These are phyloP conservation scores for Phialocephala sp. DNA, from an alignment of 2,329 filamentous ascomycete genomes.

Conservation along the genomic window DNA sequence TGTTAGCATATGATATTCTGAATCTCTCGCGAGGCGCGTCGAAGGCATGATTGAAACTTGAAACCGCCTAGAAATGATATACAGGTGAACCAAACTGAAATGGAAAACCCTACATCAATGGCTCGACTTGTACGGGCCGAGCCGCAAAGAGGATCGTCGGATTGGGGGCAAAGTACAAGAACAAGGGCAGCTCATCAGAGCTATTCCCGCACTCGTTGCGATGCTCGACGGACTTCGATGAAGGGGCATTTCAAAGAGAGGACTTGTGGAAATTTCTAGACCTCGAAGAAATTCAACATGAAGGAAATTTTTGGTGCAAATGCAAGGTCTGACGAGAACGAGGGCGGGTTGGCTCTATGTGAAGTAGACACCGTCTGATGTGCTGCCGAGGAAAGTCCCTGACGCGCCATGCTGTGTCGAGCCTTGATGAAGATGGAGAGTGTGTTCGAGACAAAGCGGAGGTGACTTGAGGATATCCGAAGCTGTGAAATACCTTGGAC, in stretches of 20 bases:
- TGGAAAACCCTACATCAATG: neutral
- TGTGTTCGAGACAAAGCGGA: neutral
- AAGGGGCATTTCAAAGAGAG: neutral
- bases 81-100: neutral
- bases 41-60: too few species aligned
- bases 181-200: neutral
- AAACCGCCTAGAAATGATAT: neutral
- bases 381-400: neutral
- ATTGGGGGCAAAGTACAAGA: neutral
- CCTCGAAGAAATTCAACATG: neutral
- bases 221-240: neutral
- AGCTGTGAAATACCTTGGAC: neutral
- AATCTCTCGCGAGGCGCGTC: neutral
- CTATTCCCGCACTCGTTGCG: neutral
- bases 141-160: neutral
- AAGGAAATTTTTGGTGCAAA: neutral
- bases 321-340: neutral
- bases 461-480: neutral
- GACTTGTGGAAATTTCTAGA: neutral
- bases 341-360: neutral
- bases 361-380: neutral
- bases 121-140: neutral
- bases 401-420: neutral
- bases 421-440: neutral
- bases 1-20: conserved; percentile 10